Base-by-base conservation (phyloP, 2,329 filamentous ascomycete genomes). In the Pseudofabraea citricarpa region DNA sequence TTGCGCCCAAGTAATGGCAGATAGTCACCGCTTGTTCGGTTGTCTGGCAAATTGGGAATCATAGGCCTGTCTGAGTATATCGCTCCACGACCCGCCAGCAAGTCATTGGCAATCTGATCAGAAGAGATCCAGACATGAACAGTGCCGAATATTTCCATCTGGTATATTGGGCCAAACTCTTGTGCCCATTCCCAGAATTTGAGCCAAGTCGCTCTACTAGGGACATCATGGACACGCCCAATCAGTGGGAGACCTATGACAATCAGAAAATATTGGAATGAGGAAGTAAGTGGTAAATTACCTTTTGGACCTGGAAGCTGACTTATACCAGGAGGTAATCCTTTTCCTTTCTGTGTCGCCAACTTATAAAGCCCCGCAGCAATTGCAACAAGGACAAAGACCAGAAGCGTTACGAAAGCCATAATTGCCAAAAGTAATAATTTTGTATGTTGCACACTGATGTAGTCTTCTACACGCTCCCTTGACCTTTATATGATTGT, bases 151-250 rank as follows among this genome's bases (percentile, higher is more conserved):
- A 72, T 69, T 45, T 70, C 59, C 36, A 64, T 66, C 52, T 70
- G 62, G 51, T 71, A 72, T 43, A 73, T 73, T 6, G 70, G 68
- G 1, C 70, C 70, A 45, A 68, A 73, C 23, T 61, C 53, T 53
- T 70, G 64, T 46, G 61, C 63, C 70, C 70, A 74, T 47, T 73
- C 67, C 47, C 68, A 67, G 46, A 73, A 71, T 54, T 73, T 72
- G 20, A 73, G 47, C 70, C 69, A 72, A 16, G 69, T 60, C 26
- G 55, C 56, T 26, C 67, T 58, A 12, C 56, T 49, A 2, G 71
- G 70, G 3, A 73, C 54, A 53, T 72, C 70, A 45, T 72, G 69
- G 13, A 73, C 57, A 13, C 69, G 64, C 5, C 71, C 70, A 35
- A 73, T 61, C 31, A 67, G 57, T 2, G 70, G 70, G 4, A 67